Evolutionary conservation across 164 flowering plant species (phyloP).

Genomic region (Protea cynaroides): DNA sequence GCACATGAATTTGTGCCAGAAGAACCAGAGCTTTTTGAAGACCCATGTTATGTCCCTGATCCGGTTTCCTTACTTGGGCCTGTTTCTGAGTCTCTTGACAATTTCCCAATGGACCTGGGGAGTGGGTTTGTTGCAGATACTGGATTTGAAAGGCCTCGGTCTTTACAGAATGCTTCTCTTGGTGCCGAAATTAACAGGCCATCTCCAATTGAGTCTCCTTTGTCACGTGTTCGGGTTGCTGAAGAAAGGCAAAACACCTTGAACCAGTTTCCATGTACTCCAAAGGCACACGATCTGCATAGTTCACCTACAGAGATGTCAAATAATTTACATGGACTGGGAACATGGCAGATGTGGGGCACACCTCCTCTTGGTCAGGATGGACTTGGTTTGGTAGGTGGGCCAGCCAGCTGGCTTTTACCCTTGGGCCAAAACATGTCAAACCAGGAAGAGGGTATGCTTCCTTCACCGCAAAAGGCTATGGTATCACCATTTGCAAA

Average conservation of each 20-base stretch:
- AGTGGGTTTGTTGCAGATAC: constrained; percentile 39
- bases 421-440: constrained; percentile 45
- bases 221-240: constrained; percentile 50
- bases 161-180: constrained; percentile 38
- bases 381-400: constrained; percentile 59
- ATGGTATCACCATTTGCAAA: constrained; percentile 44
- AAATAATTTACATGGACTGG: constrained; percentile 19
- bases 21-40: constrained; percentile 82
- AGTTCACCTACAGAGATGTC: constrained; percentile 25
- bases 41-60: constrained; percentile 89
- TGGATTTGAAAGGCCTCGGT: constrained; percentile 34
- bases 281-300: constrained; percentile 38
- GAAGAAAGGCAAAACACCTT: constrained; percentile 52
- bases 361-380: constrained; percentile 77
- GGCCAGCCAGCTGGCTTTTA: constrained; percentile 59
- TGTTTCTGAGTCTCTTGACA: constrained; percentile 91
- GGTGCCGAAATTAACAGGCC: constrained; percentile 57
- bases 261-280: constrained; percentile 28
- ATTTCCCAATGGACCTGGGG: constrained; percentile 74
- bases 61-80: constrained; percentile 88
- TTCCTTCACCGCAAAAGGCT: constrained; percentile 35
- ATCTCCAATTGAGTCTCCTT: constrained; percentile 89
- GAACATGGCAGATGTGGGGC: constrained; percentile 92
- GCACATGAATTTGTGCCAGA: constrained; percentile 44
- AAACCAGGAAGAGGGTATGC: constrained; percentile 40